A percentile compares a stretch with the other conserved stretches of the same genome.
Evolutionary conservation across 495 filamentous ascomycete genomes (phyloP).

Genomic region (Penicillium paradoxum): DNA sequence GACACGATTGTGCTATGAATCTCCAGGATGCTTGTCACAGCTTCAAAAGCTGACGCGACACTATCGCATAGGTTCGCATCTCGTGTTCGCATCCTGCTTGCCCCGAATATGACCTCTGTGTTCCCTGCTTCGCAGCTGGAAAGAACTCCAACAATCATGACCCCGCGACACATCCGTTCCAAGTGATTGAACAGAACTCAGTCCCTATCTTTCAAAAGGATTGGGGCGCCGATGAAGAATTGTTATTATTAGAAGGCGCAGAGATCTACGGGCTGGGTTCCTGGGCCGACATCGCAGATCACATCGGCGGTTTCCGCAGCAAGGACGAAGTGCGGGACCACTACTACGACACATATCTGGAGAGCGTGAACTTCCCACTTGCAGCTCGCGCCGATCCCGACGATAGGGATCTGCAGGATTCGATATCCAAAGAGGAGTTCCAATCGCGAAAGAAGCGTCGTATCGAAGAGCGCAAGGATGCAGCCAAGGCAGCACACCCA

Average conservation of each 20-base stretch:
- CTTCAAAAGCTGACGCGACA: slow-evolving; percentile 1
- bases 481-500: slow-evolving; percentile 74
- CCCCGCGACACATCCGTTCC: slow-evolving; percentile 76
- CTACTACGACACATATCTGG: slow-evolving; percentile 81
- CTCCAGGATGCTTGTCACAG: not conserved
- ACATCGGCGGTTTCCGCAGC: slow-evolving; percentile 88
- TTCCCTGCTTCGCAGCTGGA: slow-evolving; percentile 85
- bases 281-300: slow-evolving; percentile 97
- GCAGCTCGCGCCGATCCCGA: slow-evolving; percentile 76
- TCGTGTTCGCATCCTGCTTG: slow-evolving; percentile 78
- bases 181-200: slow-evolving; percentile 96
- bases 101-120: slow-evolving; percentile 94
- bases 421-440: slow-evolving; percentile 85
- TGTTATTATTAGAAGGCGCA: slow-evolving; percentile 88
- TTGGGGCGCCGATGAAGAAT: slow-evolving; percentile 96
- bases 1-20: not conserved
- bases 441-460: slow-evolving; percentile 89
- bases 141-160: slow-evolving; percentile 74
- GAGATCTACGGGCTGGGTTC: slow-evolving; percentile 96
- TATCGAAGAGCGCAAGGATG: slow-evolving; percentile 89
- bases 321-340: slow-evolving; percentile 96
- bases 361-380: slow-evolving; percentile 78
- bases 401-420: slow-evolving; percentile 68
- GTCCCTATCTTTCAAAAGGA: slow-evolving; percentile 92
- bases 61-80: slow-evolving; percentile 71